Evolutionary conservation across 179 eudicot genomes (phyloP), one percentile per base, ranked within the genome.

Genomic region (Camellia oleifera): DNA sequence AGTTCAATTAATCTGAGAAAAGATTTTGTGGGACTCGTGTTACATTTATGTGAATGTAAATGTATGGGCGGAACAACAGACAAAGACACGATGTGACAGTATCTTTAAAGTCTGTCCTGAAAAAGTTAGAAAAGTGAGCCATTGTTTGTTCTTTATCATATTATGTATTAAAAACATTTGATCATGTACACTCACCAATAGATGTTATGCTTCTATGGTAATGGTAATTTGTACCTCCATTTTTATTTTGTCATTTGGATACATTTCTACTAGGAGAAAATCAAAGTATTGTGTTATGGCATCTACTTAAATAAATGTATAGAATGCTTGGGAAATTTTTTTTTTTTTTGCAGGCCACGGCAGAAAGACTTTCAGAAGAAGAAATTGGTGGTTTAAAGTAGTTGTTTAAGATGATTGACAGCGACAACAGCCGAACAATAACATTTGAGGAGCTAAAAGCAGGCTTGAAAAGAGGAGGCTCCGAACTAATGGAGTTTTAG

Each of bases 351-450:
- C 26, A 23, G 26, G 26, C 26, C 26, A 23, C 26, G 0, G 26
- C 26, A 23, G 26, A 23, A 23, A 91, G 97, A 18, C 97, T 95
- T 62, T 95, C 98, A 13, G 98, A 95, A 86, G 98, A 95, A 89
- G 98, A 95, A 81, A 95, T 95, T 60, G 98, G 98, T n/a, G 98
- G 98, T 18, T 76, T 95, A 50, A 88, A 83, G 76, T 97, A 95
- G 87, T 83, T 94, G 76, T 94, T 94, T 83, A 93, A 84, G 83
- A 94, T 94, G 97, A 88, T 94, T 61, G 98, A 94, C 83, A 92
- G 97, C 45, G 98, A 94, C 86, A 89, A 85, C 81, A 94, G 98
- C 76, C 97, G 97, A 75, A 88, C 97, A 32, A 95, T 95, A 81
- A 95, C 98, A 63, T 93, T 86, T 48, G 98, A 95, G 72, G 98